phyloP scores from a whole-genome alignment of 768 basidiomycete species.

The Boletus vermiculosoides region DNA sequence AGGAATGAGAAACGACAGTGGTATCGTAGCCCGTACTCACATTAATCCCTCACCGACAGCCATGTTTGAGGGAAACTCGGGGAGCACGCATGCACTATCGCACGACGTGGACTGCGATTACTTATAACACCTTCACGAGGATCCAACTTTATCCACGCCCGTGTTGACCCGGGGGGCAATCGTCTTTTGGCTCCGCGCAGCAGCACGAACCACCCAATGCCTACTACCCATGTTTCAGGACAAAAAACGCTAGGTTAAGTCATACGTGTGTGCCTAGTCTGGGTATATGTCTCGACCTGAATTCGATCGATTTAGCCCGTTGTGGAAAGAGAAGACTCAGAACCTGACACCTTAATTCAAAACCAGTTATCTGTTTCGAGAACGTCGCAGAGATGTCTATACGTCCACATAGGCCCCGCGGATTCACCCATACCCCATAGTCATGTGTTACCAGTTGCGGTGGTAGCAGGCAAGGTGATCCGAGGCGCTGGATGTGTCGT shows the following conservation, averaged over 20 bases:
- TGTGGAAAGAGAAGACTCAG: neutral
- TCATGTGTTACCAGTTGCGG: no score
- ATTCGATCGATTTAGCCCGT: neutral
- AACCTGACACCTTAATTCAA: neutral
- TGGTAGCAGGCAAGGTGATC: no score
- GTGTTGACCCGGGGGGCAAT: neutral
- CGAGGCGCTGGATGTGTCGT: no score
- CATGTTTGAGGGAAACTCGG: neutral
- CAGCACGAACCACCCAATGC: neutral
- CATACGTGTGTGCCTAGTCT: neutral
- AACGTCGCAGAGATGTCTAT: neutral
- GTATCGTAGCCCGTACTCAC: neutral
- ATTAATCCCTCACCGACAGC: neutral
- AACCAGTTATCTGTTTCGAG: neutral
- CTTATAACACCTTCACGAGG: no score
- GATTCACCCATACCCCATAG: neutral
- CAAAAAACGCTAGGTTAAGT: neutral
- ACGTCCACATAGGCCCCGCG: no score
- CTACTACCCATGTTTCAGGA: neutral
- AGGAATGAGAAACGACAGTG: slow-evolving; percentile 33
- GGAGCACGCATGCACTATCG: neutral
- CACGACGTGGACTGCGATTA: neutral
- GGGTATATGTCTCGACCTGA: neutral
- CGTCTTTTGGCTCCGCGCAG: neutral
- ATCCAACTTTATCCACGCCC: no score